These are phyloP conservation scores for Juncus inflexus DNA, from an alignment of 176 grass and related monocot species.

Conservation along the genomic window DNA sequence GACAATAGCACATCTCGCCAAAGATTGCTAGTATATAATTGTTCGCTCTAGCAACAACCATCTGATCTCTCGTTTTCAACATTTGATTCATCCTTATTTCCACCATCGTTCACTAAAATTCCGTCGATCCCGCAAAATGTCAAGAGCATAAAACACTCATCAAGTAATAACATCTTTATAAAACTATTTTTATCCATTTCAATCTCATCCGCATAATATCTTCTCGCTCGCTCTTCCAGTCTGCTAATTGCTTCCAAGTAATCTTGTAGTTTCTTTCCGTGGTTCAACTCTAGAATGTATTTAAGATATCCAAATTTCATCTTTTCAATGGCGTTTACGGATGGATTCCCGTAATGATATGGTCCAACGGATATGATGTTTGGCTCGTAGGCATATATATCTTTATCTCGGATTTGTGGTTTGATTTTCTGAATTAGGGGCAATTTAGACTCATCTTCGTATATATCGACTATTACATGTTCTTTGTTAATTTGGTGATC, in stretches of 20 bases:
- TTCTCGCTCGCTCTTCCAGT: background rate
- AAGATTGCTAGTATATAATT: too few species aligned
- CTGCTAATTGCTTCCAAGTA: background rate
- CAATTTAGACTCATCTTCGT: too few species aligned
- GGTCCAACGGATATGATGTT: background rate
- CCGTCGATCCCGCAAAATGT: background rate
- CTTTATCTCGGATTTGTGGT: background rate
- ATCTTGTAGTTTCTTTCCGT: background rate
- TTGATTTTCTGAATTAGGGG: too few species aligned
- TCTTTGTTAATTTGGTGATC: too few species aligned
- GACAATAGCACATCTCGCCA: too few species aligned
- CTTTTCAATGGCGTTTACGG: background rate
- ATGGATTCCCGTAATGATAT: background rate
- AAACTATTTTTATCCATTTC: background rate
- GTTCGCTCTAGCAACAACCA: too few species aligned
- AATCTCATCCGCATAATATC: background rate
- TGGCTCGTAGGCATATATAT: background rate
- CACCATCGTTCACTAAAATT: too few species aligned
- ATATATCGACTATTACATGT: too few species aligned
- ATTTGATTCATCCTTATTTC: too few species aligned
- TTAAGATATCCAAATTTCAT: background rate
- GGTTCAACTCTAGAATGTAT: background rate
- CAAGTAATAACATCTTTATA: too few species aligned
- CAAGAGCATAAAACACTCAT: background rate
- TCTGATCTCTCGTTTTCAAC: too few species aligned